A percentile compares a stretch with the other conserved stretches of the same genome.
These are phyloP conservation scores for Avicennia marina DNA, from an alignment of 257 asterid species.

Conservation along the genomic window DNA sequence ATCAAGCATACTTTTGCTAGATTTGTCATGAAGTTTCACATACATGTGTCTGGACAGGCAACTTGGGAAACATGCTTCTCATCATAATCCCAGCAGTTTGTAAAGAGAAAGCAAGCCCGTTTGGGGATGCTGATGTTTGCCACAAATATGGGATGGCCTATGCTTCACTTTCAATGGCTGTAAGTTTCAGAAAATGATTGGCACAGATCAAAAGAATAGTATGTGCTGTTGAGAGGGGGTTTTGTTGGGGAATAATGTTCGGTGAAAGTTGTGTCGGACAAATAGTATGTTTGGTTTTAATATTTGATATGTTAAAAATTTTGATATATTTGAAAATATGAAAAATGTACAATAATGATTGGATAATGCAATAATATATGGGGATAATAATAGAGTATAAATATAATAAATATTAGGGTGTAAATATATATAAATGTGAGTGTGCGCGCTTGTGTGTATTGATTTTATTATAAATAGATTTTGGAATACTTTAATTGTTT, in stretches of 20 bases:
- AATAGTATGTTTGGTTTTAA: too few species aligned
- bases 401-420: too few species aligned
- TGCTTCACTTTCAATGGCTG: conserved; percentile 94
- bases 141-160: conserved; percentile 68
- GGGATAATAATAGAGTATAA: too few species aligned
- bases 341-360: neutral
- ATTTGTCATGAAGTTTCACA: neutral
- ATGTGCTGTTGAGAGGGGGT: too few species aligned
- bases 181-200: conserved; percentile 28
- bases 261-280: too few species aligned
- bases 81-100: conserved; percentile 91
- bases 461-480: too few species aligned
- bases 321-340: too few species aligned
- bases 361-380: too few species aligned
- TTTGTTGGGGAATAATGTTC: too few species aligned
- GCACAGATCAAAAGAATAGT: neutral
- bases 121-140: conserved; percentile 67
- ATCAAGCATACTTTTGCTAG: neutral
- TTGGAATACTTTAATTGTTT: neutral
- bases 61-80: conserved; percentile 80
- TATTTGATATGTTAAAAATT: too few species aligned
- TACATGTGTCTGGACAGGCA: conserved; percentile 43
- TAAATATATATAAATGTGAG: too few species aligned
- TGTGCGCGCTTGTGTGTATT: too few species aligned
- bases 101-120: conserved; percentile 84